Base-by-base conservation (phyloP, 768 basidiomycete species). In the Dioszegia crocea region DNA sequence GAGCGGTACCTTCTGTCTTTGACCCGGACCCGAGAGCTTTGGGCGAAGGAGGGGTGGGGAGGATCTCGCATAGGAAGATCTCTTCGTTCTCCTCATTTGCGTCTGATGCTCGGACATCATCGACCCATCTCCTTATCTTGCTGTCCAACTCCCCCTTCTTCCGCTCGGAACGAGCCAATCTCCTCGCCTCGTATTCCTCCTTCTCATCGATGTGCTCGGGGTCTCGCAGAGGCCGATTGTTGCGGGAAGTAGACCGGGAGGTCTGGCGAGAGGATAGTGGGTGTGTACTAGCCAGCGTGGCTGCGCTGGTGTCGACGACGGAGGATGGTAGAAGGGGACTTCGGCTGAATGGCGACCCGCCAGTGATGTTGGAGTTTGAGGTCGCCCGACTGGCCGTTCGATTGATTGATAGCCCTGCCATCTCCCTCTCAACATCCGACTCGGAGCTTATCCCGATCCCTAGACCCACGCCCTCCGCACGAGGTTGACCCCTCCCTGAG, bases 111-210 rank as follows among this genome's bases (percentile, higher is more conserved):
- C 38, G 29, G 19, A 30, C 30, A 17, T 38, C 26, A 16, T 41
- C 46, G 23, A n/a, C 31, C 58, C 57, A 56, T 6, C 23, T 23
- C 9, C 26, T 27, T 1, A 63, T 31, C 38, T 29, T 29, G 19
- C 12, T 17, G 17, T 40, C 50, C 24, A 63, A 23, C 8, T 59
- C 54, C 5, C 36, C 47, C 23, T 55, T 39, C 21, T 57, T 59
- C 12, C 57, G 12, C 41, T 45, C 40, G 3, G 59, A n/a, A 31
- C 62, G 40, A 19, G 30, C 17, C 4, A 41, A 30, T 30, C 62
- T 24, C 26, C 47, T 39, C 3, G 39, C 41, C 40, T 63, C 53
- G 41, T 63, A 63, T 30, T 56, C 55, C 29, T 55, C 54, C 29
- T 56, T 52, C 30, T 48, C 56, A 8, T 56, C 58, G 3, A 46